A percentile compares a stretch with the other conserved stretches of the same genome.
These are phyloP conservation scores for Hygrophorus pudorinus DNA, from an alignment of 768 basidiomycete species.

Conservation along the genomic window DNA sequence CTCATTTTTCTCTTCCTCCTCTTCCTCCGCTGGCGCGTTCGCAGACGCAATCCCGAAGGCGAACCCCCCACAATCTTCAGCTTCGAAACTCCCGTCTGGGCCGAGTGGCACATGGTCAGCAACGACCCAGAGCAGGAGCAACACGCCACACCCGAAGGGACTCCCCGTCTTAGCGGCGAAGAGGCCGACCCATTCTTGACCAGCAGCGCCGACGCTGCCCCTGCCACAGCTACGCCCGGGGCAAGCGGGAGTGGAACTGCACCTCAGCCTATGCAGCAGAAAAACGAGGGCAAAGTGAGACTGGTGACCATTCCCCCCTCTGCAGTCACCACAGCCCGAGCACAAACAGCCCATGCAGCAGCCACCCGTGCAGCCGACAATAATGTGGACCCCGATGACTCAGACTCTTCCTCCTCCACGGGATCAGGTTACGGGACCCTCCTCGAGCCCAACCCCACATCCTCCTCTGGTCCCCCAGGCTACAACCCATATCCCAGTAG, in stretches of 20 bases:
- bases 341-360: not conserved
- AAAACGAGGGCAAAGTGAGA: too few relatives aligned
- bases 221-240: not conserved
- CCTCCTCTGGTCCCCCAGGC: constrained; percentile 21
- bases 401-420: not conserved
- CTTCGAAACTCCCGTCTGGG: constrained; percentile 2
- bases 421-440: constrained; percentile 17
- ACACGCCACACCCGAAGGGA: constrained; percentile 41
- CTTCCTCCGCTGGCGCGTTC: constrained; percentile 36
- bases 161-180: constrained; percentile 60
- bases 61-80: not conserved
- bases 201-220: constrained; percentile 14
- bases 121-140: constrained; percentile 8
- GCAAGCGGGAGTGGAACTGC: too few relatives aligned
- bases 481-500: not conserved
- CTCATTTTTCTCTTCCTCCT: constrained; percentile 38
- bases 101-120: not conserved
- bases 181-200: constrained; percentile 59
- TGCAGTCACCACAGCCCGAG: too few relatives aligned
- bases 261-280: too few relatives aligned
- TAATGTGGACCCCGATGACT: not conserved
- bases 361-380: not conserved
- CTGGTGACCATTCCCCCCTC: too few relatives aligned
- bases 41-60: constrained; percentile 27
- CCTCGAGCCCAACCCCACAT: too few relatives aligned